phyloP scores from a whole-genome alignment of 148 eudicot species.

The Chenopodium formosanum region DNA sequence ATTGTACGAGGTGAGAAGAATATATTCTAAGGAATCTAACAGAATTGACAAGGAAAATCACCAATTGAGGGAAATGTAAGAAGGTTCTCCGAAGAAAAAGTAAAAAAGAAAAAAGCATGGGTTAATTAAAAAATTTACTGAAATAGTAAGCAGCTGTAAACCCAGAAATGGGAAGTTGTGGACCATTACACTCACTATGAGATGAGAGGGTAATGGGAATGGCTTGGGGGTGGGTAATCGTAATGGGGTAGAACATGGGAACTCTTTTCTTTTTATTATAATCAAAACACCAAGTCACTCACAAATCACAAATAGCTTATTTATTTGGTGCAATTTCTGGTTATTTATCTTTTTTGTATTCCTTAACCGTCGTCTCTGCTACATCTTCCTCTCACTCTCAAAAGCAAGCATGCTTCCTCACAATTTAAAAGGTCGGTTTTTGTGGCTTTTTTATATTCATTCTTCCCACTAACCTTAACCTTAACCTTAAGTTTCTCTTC shows the following conservation, averaged over 20 bases:
- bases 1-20: not conserved
- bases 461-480: constrained; percentile 23
- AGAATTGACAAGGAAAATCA: not conserved
- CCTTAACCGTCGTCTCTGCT: constrained; percentile 29
- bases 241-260: constrained; percentile 41
- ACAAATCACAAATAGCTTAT: not conserved
- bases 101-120: not conserved
- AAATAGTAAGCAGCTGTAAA: constrained; percentile 13
- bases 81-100: constrained; percentile 12
- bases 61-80: constrained; percentile 8
- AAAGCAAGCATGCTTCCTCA: constrained; percentile 32
- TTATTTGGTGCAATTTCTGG: not conserved
- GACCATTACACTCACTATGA: not conserved
- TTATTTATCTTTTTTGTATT: not conserved
- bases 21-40: not conserved
- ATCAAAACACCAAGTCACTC: not conserved
- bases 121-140: not conserved
- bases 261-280: constrained; percentile 14
- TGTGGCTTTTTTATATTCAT: constrained; percentile 29
- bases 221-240: constrained; percentile 5
- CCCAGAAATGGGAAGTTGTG: constrained; percentile 22
- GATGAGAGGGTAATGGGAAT: too few relatives aligned
- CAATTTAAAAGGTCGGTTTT: constrained; percentile 25
- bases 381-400: constrained; percentile 34
- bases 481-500: not conserved